A percentile compares a stretch with the other conserved stretches of the same genome.
These are phyloP conservation scores for Hypoxylon sp. DNA, from an alignment of 2,329 filamentous ascomycete genomes.

Conservation along the genomic window DNA sequence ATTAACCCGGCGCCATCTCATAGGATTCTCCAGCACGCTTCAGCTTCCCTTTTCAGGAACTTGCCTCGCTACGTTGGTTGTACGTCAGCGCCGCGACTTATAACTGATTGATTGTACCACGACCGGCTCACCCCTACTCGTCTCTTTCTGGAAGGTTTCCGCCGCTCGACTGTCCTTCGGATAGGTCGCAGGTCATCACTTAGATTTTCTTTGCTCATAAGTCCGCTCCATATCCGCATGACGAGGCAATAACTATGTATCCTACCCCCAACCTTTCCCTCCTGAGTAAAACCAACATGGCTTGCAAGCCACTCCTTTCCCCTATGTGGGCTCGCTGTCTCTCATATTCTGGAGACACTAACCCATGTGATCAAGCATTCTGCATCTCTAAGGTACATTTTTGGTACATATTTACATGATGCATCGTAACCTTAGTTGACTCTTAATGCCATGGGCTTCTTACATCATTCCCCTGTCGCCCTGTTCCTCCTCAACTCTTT, in stretches of 20 bases:
- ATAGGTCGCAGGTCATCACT: conserved; percentile 26
- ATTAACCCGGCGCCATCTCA: conserved; percentile 29
- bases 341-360: conserved; percentile 34
- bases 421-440: conserved; percentile 34
- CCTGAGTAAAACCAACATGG: conserved; percentile 23
- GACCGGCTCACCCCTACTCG: conserved; percentile 28
- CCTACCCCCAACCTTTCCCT: conserved; percentile 27
- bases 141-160: conserved; percentile 38
- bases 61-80: conserved; percentile 31
- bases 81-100: conserved; percentile 33
- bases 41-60: conserved; percentile 38
- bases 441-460: conserved; percentile 34
- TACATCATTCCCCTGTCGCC: conserved; percentile 34
- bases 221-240: conserved; percentile 36
- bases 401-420: conserved; percentile 27
- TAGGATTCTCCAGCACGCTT: conserved; percentile 36
- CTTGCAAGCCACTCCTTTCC: conserved; percentile 36
- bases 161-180: conserved; percentile 27
- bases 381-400: too few relatives aligned
- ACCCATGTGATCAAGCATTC: conserved; percentile 39
- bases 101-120: conserved; percentile 31
- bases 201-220: conserved; percentile 21
- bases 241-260: conserved; percentile 26
- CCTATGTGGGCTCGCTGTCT: conserved; percentile 31
- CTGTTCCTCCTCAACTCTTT: conserved; percentile 25